These are phyloP conservation scores for Castanea mollissima DNA, from an alignment of 306 rosid genomes.

Conservation along the genomic window DNA sequence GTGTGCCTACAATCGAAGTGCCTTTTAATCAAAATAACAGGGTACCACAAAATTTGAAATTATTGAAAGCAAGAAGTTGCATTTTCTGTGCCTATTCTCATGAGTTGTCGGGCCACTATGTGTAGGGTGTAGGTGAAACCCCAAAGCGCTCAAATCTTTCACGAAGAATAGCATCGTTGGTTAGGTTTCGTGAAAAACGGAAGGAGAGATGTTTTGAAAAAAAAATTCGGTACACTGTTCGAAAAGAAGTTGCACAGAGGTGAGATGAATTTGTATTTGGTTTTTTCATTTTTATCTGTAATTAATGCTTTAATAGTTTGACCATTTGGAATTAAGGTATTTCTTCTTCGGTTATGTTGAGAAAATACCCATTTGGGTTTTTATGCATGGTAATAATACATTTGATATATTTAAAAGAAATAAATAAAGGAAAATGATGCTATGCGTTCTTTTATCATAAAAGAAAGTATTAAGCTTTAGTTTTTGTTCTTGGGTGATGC, in stretches of 20 bases:
- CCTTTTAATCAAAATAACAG: constrained; percentile 57
- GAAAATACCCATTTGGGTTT: background rate
- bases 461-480: background rate
- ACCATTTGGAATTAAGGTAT: background rate
- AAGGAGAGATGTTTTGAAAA: constrained; percentile 98
- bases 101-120: constrained; percentile 29
- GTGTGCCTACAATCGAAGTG: constrained; percentile 51
- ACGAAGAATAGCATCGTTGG: constrained; percentile 93
- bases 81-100: constrained; percentile 33
- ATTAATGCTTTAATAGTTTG: background rate
- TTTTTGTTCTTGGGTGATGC: background rate
- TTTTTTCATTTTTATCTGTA: constrained; percentile 9
- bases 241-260: constrained; percentile 99
- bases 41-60: constrained; percentile 48
- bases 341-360: background rate
- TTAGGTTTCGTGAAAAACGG: constrained; percentile 91
- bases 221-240: constrained; percentile 89
- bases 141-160: constrained; percentile 77
- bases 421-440: background rate
- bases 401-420: background rate
- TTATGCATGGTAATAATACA: background rate
- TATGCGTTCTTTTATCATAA: background rate
- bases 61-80: constrained; percentile 19
- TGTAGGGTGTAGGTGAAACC: constrained; percentile 57
- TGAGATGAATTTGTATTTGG: constrained; percentile 25